Base-by-base conservation (phyloP, 1,284 basidiomycete genomes). In the Inonotus obliquus region DNA sequence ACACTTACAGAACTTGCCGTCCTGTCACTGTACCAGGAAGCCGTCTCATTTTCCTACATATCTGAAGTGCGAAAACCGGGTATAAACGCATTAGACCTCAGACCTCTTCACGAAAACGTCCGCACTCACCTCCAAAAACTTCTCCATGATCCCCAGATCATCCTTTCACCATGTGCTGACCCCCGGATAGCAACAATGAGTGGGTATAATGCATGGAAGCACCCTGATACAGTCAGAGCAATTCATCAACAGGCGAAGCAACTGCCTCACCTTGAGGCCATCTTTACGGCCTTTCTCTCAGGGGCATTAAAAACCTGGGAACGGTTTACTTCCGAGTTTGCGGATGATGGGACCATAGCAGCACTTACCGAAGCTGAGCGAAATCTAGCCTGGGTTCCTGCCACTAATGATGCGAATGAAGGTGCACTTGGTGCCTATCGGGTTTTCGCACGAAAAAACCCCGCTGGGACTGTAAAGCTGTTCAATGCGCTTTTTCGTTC, bases 71-170 rank as follows among this genome's bases (percentile, higher is more conserved):
- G 2, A 5, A 17, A n/a, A 62, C 61, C 14, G 41, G 4, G 54
- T 10, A 5, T 39, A 32, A 63, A 65, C 29, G 53, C 39, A n/a
- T 37, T 64, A 6, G 44, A 56, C 32, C 57, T 64, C 14, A 63
- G 65, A 5, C 37, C 41, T 19, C 55, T 62, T 6, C 56, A 62
- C 25, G 45, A 57, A n/a, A 44, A 49, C n/a, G 47, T 66, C 32
- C 32, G 32, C 4, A 9, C 51, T 29, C 69, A 72, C 54, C 58
- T 67, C 47, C 45, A 65, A 38, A 48, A 23, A 23, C 59, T 73
- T 21, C 68, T 72, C 52, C 29, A 55, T 23, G 49, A 63, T 25
- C 67, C 70, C 11, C 51, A 59, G 2, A 55, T 73, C 17, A 32
- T 71, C n/a, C 56, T 71, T 21, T 61, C 44, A 1, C 45, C 56